A percentile compares a stretch with the other conserved stretches of the same genome.
Conservation (phyloP, 192 early-diverging fungal species). For the Geosiphon pyriformis region DNA sequence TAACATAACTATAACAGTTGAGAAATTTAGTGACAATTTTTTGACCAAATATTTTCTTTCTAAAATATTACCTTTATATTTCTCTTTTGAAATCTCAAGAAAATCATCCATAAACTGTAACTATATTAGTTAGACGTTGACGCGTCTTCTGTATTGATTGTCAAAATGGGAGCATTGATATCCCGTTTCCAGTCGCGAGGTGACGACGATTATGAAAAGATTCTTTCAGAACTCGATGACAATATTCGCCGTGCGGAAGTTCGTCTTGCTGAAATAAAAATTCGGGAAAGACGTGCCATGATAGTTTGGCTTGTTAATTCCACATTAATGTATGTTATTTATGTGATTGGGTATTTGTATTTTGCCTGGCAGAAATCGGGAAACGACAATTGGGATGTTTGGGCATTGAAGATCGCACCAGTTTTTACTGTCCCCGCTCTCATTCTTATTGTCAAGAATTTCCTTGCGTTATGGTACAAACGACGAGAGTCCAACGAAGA, state of each 20-base stretch:
- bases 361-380: constrained; percentile 44
- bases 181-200: constrained; percentile 8
- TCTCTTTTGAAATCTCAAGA: too few relatives aligned
- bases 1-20: too few relatives aligned
- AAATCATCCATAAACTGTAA: too few relatives aligned
- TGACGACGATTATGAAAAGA: constrained; percentile 42
- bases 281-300: constrained; percentile 51
- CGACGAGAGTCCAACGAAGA: constrained; percentile 48
- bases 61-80: too few relatives aligned
- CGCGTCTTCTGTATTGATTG: too few relatives aligned
- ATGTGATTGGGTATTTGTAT: constrained; percentile 41
- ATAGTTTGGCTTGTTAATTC: constrained; percentile 57
- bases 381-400: constrained; percentile 38
- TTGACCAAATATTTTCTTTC: too few relatives aligned
- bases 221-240: constrained; percentile 59
- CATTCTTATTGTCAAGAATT: constrained; percentile 36
- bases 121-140: too few relatives aligned
- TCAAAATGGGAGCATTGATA: constrained; percentile 14
- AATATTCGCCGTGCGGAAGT: constrained; percentile 58
- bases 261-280: constrained; percentile 59
- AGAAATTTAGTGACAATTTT: too few relatives aligned
- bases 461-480: constrained; percentile 44
- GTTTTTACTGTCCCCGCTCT: constrained; percentile 38
- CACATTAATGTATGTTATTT: constrained; percentile 48
- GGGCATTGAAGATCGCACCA: constrained; percentile 40